Evolutionary conservation across 2,329 filamentous ascomycete species (phyloP), one percentile per base, ranked within the genome.

Genomic region (Gaeumannomyces tritici): DNA sequence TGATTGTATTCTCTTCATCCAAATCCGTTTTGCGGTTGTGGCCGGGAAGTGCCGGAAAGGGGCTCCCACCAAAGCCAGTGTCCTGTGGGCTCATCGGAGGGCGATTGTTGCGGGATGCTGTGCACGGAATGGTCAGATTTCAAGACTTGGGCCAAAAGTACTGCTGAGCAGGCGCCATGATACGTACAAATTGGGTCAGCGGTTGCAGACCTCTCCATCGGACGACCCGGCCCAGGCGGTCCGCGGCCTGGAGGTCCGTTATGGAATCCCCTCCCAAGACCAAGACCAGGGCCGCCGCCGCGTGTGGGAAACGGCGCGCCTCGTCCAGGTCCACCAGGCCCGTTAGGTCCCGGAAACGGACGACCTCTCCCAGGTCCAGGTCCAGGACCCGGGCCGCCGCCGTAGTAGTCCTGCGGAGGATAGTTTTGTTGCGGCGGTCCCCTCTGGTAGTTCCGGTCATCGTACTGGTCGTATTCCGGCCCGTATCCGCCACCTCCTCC

Each of bases 321-420:
- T 31, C 72, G 70, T 42, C 76, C 75, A 21, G 79, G 76, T 62
- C 76, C 79, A 42, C 75, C 74, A 28, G 28, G 28, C 18, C 51
- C 33, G 26, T n/a, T 33, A 6, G 56, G 57, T 11, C 57, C 57
- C 27, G 72, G 71, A 62, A 77, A 77, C 59, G 77, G 73, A 24
- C 74, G 73, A 57, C 77, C 76, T 60, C 76, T 75, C 27, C 75
- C 74, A 9, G 74, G 73, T 21, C 72, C 60, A 18, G 35, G 35
- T 21, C 59, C 59, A 26, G n/a, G 59, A 11, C 59, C 59, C 58
- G 71, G 70, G 26, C 72, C 73, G 8, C 72, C 73, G 7, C 76
- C 77, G 65, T 80, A 80, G 64, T 76, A 75, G 61, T 81, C 78
- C 65, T 79, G 77, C 4, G 75, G 75, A 21, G 69, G 76, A 61